Percentiles rank a stretch among this genome's conserved stretches.
These are phyloP conservation scores for Fusarium miscanthi DNA, from an alignment of 2,329 filamentous ascomycete genomes.

Conservation along the genomic window DNA sequence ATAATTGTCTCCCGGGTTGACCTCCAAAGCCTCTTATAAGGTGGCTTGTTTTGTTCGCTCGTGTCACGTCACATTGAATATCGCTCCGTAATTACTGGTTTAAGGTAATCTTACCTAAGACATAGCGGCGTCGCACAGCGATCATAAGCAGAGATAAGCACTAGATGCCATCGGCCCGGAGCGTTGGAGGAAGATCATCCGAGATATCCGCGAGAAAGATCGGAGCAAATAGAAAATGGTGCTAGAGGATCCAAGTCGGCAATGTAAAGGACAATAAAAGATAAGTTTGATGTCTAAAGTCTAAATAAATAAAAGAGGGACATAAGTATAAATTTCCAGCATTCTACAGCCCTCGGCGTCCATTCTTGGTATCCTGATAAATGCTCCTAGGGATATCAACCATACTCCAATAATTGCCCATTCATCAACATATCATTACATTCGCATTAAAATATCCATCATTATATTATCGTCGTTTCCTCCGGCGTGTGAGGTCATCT, in stretches of 20 bases:
- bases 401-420: neutral
- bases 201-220: neutral
- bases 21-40: fast-evolving
- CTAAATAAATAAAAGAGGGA: neutral
- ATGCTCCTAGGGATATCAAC: neutral
- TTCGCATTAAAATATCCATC: fast-evolving
- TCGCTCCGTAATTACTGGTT: neutral
- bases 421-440: neutral
- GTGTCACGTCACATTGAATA: neutral
- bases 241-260: no score
- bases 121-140: fast-evolving
- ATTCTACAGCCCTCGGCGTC: fast-evolving
- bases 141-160: neutral
- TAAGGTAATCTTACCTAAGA: neutral
- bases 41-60: neutral
- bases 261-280: no score
- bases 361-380: neutral
- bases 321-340: no score
- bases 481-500: fast-evolving
- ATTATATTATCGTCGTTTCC: neutral
- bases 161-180: neutral
- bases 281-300: neutral
- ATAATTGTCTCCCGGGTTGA: fast-evolving
- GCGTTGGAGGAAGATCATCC: neutral
- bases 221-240: neutral